Conservation (phyloP, 1,139 yeast genomes). For the Arxiozyma slooffiae region DNA sequence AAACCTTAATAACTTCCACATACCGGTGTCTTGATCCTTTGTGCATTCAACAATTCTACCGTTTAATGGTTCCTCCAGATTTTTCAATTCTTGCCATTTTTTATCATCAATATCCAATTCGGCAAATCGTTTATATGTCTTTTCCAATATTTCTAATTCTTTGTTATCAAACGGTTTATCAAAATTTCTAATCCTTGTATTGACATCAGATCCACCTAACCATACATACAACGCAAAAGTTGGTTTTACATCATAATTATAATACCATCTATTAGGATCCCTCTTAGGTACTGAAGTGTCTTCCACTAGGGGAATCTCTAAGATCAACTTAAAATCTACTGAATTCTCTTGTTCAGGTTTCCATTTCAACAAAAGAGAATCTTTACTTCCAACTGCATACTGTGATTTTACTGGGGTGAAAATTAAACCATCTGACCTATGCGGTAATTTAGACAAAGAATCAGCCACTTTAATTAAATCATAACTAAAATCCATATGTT, state of each 20-base stretch:
- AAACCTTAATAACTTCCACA: conserved; percentile 80
- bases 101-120: conserved; percentile 52
- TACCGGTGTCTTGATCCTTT: conserved; percentile 38
- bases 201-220: conserved; percentile 51
- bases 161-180: conserved; percentile 28
- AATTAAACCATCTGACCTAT: conserved; percentile 88
- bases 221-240: conserved; percentile 56
- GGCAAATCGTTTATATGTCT: conserved; percentile 55
- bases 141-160: conserved; percentile 33
- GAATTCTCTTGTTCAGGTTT: conserved; percentile 95
- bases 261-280: conserved; percentile 66
- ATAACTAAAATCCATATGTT: conserved; percentile 77
- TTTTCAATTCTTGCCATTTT: conserved; percentile 76
- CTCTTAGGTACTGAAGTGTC: conserved; percentile 63
- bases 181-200: conserved; percentile 23
- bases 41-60: conserved; percentile 88
- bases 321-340: conserved; percentile 68
- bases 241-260: conserved; percentile 78
- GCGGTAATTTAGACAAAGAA: conserved; percentile 64
- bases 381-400: conserved; percentile 74
- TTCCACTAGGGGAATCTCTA: conserved; percentile 55
- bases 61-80: conserved; percentile 66
- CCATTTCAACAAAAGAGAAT: conserved; percentile 78
- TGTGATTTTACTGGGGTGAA: conserved; percentile 88
- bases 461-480: conserved; percentile 69